These are phyloP conservation scores for Thalassiosira livingstoniorum DNA, from an alignment of 352 stramenopile species.

Conservation along the genomic window DNA sequence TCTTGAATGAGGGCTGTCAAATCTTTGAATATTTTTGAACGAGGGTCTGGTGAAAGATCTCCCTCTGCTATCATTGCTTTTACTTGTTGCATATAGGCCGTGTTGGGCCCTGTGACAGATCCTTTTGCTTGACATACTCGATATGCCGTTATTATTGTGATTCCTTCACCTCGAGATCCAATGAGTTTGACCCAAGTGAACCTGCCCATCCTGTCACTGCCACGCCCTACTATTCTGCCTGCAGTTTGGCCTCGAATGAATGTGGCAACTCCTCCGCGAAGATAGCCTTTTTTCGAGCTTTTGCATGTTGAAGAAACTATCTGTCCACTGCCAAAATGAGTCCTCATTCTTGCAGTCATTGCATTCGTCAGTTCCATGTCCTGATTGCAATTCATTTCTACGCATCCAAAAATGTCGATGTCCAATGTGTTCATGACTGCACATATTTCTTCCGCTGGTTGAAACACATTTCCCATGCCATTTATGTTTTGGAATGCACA, in stretches of 20 bases:
- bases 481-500: not conserved
- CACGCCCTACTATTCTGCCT: not conserved
- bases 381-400: not conserved
- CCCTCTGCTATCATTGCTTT: slow-evolving; percentile 22
- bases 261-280: slow-evolving; percentile 10
- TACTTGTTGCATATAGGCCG: slow-evolving; percentile 19
- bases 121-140: slow-evolving; percentile 19
- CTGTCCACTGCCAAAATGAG: not conserved
- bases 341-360: not conserved
- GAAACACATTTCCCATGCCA: not conserved
- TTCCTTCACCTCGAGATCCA: not conserved
- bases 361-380: not conserved
- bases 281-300: too few relatives aligned
- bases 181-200: not conserved
- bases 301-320: not conserved
- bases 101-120: not conserved
- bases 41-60: slow-evolving; percentile 2
- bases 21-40: slow-evolving; percentile 1
- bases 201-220: slow-evolving; percentile 4
- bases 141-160: slow-evolving; percentile 19
- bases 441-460: not conserved
- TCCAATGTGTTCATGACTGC: not conserved
- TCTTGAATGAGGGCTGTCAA: slow-evolving; percentile 6
- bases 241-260: not conserved
- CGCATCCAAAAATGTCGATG: not conserved